Percentiles rank a stretch among this genome's conserved stretches.
Conservation (phyloP, 768 basidiomycete genomes). For the Lactifluus rugatus region DNA sequence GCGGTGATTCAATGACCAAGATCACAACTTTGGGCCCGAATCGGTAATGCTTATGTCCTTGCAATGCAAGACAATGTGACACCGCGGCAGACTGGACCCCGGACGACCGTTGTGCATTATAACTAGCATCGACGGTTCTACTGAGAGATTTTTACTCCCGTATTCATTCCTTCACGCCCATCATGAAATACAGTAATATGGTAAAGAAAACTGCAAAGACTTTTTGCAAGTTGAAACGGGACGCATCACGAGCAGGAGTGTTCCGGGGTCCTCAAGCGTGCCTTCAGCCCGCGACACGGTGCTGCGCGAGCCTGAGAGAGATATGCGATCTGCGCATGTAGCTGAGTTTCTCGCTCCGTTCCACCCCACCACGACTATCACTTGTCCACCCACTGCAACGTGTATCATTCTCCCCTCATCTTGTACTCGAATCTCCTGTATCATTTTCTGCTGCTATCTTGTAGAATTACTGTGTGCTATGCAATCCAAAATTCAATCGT, state of each 20-base stretch:
- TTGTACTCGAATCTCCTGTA: slow-evolving; percentile 1
- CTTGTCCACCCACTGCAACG: neutral
- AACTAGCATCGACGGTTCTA: too few relatives aligned
- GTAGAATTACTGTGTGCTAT: neutral
- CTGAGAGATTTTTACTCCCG: too few relatives aligned
- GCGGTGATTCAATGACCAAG: neutral
- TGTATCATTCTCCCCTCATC: neutral
- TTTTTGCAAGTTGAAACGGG: neutral
- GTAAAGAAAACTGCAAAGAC: neutral
- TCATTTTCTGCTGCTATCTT: neutral
- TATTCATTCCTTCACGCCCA: neutral
- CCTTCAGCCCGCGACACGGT: neutral
- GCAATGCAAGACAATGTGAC: neutral
- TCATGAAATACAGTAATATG: too few relatives aligned
- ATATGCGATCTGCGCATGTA: neutral
- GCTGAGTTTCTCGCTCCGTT: neutral
- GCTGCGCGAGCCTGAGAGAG: neutral
- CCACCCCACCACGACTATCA: neutral
- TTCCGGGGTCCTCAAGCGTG: neutral
- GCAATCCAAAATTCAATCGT: neutral
- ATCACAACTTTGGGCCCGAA: neutral
- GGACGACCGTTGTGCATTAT: neutral
- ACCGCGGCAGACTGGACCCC: neutral
- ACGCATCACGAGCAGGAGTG: neutral
- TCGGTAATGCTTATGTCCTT: neutral